Evolutionary conservation across 495 filamentous ascomycete genomes (phyloP), one percentile per base, ranked within the genome.

Genomic region (Penicillium nucicola): DNA sequence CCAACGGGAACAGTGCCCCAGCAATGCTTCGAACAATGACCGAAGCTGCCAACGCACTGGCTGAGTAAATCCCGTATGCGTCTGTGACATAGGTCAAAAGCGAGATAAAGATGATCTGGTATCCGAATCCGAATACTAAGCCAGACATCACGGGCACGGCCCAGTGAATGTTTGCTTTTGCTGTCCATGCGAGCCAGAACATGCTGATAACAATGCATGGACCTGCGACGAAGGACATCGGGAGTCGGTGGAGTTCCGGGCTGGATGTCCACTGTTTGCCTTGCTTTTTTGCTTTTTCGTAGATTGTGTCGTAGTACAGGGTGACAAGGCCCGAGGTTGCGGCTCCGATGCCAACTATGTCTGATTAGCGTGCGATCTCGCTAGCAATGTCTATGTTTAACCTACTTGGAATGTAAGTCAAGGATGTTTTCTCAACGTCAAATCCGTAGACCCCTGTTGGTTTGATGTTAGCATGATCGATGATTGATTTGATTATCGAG

Each of bases 1-100:
- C 73, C 3, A 80, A 61, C 8, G 76, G 75, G 14, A 79, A 63
- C 5, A 74, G 67, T 1, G 84, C 84, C 0, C 84, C 88, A 17
- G 86, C 74, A 12, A 86, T 68, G 30, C 77, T 81, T 1, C 88
- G 74, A 23, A 77, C 66, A 41, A 79, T 81, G 0, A 77, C 78
- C 1, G 83, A 78, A 0, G 84, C 85, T 0, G 88, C 85, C 56
- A 87, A 73, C 1, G 87, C 88, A 15, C 75, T 81, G 4, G 87
- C 87, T 1, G 88, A 72, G 31, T 83, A 89, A 44, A 85, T 79
- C 43, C 81, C 79, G 65, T 92, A 90, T 9, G 86, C 86, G 58
- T 92, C 88, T 10, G 85, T 84, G 36, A 91, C 72, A 50, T 91
- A 92, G 52, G 88, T 92, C 9, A 90, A 66, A 20, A 86, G 77